Evolutionary conservation across 2,329 filamentous ascomycete species (phyloP).

Genomic region (Hypoxylon sp.): DNA sequence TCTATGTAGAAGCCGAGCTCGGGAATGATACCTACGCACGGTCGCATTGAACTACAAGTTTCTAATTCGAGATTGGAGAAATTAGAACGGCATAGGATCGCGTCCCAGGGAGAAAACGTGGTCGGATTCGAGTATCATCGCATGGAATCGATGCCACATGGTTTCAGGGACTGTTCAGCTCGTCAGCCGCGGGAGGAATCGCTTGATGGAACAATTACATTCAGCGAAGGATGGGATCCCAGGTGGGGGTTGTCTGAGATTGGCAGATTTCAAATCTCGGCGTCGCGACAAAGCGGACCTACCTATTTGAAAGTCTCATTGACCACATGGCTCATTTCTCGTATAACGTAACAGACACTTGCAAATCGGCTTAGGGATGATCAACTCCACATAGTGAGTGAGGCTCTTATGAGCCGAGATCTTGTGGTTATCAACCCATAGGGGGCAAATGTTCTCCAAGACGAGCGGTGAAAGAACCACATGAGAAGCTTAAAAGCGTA

Average conservation of each 20-base stretch:
- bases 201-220: not conserved
- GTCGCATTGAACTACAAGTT: not conserved
- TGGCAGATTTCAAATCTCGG: too few relatives aligned
- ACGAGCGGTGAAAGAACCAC: not conserved
- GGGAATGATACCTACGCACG: not conserved
- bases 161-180: slow-evolving; percentile 1
- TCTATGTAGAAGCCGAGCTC: not conserved
- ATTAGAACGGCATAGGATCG: slow-evolving; percentile 1
- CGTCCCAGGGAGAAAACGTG: not conserved
- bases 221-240: slow-evolving; percentile 1
- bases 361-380: too few relatives aligned
- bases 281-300: not conserved
- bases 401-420: not conserved
- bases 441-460: not conserved
- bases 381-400: too few relatives aligned
- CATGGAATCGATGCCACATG: slow-evolving; percentile 11
- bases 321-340: too few relatives aligned
- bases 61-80: not conserved
- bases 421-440: not conserved
- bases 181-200: slow-evolving; percentile 7
- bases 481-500: not conserved
- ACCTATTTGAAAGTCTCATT: not conserved
- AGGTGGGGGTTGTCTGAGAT: too few relatives aligned
- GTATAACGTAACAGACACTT: too few relatives aligned
- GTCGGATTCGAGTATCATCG: not conserved